phyloP scores from a whole-genome alignment of 116 monocot species.

The Phalaenopsis hybrid region DNA sequence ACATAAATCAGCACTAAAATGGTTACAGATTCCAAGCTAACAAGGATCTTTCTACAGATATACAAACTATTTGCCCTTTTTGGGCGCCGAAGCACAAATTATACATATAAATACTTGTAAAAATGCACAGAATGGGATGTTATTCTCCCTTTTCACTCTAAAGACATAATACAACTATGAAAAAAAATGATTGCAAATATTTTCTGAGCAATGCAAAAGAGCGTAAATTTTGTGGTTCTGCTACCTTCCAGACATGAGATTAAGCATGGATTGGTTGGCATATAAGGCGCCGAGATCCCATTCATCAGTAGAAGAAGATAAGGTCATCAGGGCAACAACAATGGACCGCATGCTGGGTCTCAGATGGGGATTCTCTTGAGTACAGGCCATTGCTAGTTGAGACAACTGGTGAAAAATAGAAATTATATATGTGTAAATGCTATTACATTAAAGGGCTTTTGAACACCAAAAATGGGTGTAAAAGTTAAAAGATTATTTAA shows the following conservation, averaged over 20 bases:
- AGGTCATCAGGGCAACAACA: conserved; percentile 75
- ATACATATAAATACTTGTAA: too few relatives aligned
- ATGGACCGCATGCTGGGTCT: conserved; percentile 81
- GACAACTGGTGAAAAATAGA: conserved; percentile 39
- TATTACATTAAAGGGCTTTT: not conserved
- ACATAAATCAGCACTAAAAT: not conserved
- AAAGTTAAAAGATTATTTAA: too few relatives aligned
- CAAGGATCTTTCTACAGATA: not conserved
- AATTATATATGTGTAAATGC: not conserved
- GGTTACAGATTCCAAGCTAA: not conserved
- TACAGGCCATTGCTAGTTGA: conserved; percentile 77
- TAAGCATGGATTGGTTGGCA: conserved; percentile 44
- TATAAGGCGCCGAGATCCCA: conserved; percentile 63
- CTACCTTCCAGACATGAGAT: conserved; percentile 86
- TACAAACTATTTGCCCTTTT: not conserved
- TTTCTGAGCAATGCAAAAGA: too few relatives aligned
- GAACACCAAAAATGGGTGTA: not conserved
- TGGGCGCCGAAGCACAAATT: too few relatives aligned
- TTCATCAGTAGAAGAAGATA: conserved; percentile 75
- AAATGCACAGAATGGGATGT: too few relatives aligned
- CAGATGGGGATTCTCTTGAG: conserved; percentile 53
- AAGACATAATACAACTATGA: not conserved
- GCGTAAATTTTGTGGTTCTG: not conserved
- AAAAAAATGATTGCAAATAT: not conserved
- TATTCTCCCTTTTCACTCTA: not conserved